Base-by-base conservation (phyloP, 2,329 filamentous ascomycete genomes). In the Calonectria leucothoes region DNA sequence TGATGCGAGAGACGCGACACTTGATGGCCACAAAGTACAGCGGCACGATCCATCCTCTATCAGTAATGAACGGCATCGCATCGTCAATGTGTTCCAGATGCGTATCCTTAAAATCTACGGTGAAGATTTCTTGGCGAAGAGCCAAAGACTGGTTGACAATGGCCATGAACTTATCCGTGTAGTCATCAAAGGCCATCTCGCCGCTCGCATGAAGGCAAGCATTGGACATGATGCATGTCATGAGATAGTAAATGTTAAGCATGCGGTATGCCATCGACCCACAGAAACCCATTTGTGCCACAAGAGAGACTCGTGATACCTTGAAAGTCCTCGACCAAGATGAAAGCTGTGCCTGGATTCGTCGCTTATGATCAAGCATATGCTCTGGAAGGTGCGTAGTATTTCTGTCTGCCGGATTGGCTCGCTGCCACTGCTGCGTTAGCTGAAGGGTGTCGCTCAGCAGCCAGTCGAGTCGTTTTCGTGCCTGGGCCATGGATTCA, bases 391-490 rank as follows among this genome's bases (percentile, higher is more conserved):
- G 49, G 1, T 31, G 37, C 8, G 8, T 1, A 6, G 20, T 15
- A 3, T 15, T 0, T 4, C 20, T 4, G 3, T 12, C 25, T 0
- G 29, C 2, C 7, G 2, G 4, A 4, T 25, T 64, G 3, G 11
- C 17, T 27, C 45, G 52, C 51, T 48, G 25, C 51, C 66, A 45
- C 11, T 25, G 51, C 2, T 48, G 49, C 7, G 51, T 68, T 1
- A 68, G 6, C 5, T 23, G 11, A 11, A 68, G 4, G 20, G 52
- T 37, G 6, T 68, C 66, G 6, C 6, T 33, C 0, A 68, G 51
- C 8, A 68, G 17, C 66, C 66, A 68, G 37, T 68, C 66, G 3
- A 68, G 35, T n/a, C 51, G 10, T 33, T 68, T 68, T 14, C 66
- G 45, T 2, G 66, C 66, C 11, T 68, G 66, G 2, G 51, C 11